Evolutionary conservation across 1,284 basidiomycete species (phyloP).

Genomic region (Microstroma glucosiphilum): DNA sequence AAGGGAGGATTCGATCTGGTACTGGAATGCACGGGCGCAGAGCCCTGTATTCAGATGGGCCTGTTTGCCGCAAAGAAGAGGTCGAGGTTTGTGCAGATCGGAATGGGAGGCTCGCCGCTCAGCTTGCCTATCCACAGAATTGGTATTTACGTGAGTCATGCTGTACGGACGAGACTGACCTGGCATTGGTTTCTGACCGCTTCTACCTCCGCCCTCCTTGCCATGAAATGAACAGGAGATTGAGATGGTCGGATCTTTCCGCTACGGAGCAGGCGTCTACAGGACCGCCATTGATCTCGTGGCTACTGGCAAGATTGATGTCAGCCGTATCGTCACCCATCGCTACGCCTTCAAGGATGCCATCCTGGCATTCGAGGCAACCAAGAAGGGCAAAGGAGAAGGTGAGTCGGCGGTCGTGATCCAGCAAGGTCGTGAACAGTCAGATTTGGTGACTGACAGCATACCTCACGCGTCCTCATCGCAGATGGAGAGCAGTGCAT

Average conservation of each 20-base stretch:
- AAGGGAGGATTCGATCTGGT: conserved; percentile 58
- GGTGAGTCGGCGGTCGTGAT: no score
- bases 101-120: conserved; percentile 52
- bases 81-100: conserved; percentile 54
- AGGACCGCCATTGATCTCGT: conserved; percentile 58
- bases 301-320: conserved; percentile 56
- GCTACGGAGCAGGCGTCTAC: conserved; percentile 71
- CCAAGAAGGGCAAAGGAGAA: conserved; percentile 64
- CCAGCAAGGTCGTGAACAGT: no score
- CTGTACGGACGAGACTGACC: neutral
- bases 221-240: conserved; percentile 59
- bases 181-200: no score
- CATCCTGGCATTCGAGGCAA: conserved; percentile 56
- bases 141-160: conserved; percentile 50
- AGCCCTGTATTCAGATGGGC: conserved; percentile 47
- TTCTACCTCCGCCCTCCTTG: neutral
- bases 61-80: conserved; percentile 30
- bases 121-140: conserved; percentile 48
- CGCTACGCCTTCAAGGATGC: conserved; percentile 56
- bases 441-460: no score
- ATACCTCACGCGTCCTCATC: no score
- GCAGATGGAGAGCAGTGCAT: conserved; percentile 55
- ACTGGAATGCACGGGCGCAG: conserved; percentile 59
- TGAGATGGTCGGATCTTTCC: conserved; percentile 76
- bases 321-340: conserved; percentile 60